Evolutionary conservation across 2,329 filamentous ascomycete genomes (phyloP).

Genomic region (Fusarium sp.): DNA sequence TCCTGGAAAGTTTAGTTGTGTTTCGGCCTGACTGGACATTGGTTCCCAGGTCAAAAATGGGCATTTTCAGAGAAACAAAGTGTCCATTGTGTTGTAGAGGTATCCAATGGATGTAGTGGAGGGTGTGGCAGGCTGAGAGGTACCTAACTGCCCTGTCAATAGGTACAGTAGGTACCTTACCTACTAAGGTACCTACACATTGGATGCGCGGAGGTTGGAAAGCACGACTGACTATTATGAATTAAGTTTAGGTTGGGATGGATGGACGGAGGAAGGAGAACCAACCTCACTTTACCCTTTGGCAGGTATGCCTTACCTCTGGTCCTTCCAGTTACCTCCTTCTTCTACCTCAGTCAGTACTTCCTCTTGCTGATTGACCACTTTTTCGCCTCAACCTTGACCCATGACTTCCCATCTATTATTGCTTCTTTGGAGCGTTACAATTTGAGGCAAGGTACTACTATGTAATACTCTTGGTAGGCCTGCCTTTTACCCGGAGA

Average conservation of each 20-base stretch:
- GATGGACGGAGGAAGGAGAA: conserved; percentile 4
- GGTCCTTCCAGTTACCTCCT: not conserved
- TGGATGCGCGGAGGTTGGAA: not conserved
- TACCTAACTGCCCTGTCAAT: not conserved
- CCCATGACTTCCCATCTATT: conserved; percentile 14
- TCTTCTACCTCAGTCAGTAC: not conserved
- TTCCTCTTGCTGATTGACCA: not conserved
- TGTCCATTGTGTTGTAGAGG: not conserved
- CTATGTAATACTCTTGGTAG: not conserved
- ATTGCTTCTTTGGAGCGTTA: conserved; percentile 14
- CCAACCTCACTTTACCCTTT: not conserved
- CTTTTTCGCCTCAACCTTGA: conserved; percentile 14
- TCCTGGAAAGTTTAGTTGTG: conserved; percentile 5
- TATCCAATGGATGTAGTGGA: not conserved
- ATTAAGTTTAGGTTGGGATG: conserved; percentile 10
- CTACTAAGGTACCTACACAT: not conserved
- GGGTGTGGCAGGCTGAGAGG: not conserved
- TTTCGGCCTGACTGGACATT: conserved; percentile 2
- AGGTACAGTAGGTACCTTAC: not conserved
- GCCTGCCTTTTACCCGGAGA: not conserved
- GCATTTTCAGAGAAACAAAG: conserved; percentile 18
- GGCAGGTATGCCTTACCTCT: not conserved
- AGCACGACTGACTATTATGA: conserved; percentile 5
- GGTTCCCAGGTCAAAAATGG: conserved; percentile 1
- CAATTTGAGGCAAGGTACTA: not conserved